Base-by-base conservation (phyloP, 2,329 filamentous ascomycete genomes). In the Botrytis aclada region DNA sequence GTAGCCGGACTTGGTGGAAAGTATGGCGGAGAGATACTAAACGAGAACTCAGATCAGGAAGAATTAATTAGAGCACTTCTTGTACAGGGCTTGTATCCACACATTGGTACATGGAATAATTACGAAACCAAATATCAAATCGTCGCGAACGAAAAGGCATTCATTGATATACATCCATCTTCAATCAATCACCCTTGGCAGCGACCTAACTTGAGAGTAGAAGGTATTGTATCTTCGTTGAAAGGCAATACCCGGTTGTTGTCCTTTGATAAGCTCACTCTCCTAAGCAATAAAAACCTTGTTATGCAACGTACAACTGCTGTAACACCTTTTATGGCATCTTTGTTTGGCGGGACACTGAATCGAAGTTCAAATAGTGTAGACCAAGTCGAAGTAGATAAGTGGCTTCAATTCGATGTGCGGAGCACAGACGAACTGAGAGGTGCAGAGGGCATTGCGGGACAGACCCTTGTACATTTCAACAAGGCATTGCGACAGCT, bases 21-120 rank as follows among this genome's bases (percentile, higher is more conserved):
- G 43, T 81, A 81, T 63, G 83, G 83, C 7, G 79, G 79, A 41
- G 58, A 74, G 1, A 70, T 72, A 6, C 76, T 86, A 45, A 87
- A 88, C 72, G 75, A 79, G 41, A 85, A 87, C 76, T 84, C 85
- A 5, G 72, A 80, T 47, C 83, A 83, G 56, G 72, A 79, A 1
- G 77, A 80, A 1, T 80, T 88, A 39, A 80, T 87, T 71, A 86
- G 85, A 73, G 82, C 84, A 22, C 79, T 88, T n/a, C 75, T 84
- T 6, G 74, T 84, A 20, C 83, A 84, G 29, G 84, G 84, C 18
- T 76, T 83, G 34, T 82, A 83, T 72, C 84, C 84, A 4, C 86
- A 86, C 69, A 64, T 87, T 39, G 85, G 82, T 39, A 29, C 72
- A 41, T 69, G 51, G 45, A 56, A 51, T n/a, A 22, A 20, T 34